Evolutionary conservation across 257 asterid species (phyloP).

Genomic region (Haberlea rhodopensis): DNA sequence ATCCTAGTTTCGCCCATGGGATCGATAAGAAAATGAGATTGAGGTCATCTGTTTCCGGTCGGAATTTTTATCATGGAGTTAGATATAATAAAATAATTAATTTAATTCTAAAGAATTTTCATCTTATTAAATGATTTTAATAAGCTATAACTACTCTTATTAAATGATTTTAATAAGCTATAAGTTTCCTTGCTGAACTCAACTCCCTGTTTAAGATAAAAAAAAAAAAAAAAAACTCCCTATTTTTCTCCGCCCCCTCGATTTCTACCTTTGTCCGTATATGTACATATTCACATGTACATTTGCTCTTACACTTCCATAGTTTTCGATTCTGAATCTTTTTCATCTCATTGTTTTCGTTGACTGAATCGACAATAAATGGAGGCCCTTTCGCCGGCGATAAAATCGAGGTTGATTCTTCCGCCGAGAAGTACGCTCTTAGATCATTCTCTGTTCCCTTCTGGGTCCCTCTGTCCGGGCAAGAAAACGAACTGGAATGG

Average conservation of each 20-base stretch:
- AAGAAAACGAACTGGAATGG: conserved; percentile 12
- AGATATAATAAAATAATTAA: too few species aligned
- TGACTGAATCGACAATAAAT: conserved; percentile 24
- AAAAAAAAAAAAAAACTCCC: conserved; percentile 30
- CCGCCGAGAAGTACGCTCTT: conserved; percentile 23
- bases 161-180: too few species aligned
- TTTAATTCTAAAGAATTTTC: too few species aligned
- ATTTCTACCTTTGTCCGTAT: conserved; percentile 19
- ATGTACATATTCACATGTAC: not conserved
- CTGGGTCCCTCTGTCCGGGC: conserved; percentile 5
- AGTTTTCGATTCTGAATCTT: not conserved
- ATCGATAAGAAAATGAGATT: too few species aligned
- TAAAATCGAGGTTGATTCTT: conserved; percentile 36
- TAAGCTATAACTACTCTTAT: too few species aligned
- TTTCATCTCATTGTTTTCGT: not conserved
- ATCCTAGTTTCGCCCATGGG: too few species aligned
- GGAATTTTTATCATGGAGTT: too few species aligned
- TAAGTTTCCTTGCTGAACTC: too few species aligned
- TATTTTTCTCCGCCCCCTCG: conserved; percentile 63
- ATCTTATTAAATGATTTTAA: too few species aligned
- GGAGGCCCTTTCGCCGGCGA: conserved; percentile 61
- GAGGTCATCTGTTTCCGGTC: too few species aligned
- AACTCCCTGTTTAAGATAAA: too few species aligned
- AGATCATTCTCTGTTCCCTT: conserved; percentile 28
- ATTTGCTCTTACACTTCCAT: not conserved